Base-by-base conservation (phyloP, 1,284 basidiomycete species). In the Somion occarium region DNA sequence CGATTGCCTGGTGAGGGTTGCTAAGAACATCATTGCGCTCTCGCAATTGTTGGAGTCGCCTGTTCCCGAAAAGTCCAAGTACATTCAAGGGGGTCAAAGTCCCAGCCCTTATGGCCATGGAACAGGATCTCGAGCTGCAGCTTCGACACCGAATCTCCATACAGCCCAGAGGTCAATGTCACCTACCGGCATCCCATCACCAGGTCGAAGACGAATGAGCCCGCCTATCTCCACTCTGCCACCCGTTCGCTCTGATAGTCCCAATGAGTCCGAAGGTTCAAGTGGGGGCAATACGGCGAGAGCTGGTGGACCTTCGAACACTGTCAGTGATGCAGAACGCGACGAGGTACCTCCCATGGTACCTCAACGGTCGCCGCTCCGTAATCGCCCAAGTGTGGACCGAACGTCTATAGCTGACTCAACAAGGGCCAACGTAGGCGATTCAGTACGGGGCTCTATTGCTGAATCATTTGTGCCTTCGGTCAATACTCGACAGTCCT, bases 1-100 rank as follows among this genome's bases (percentile, higher is more conserved):
- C 34, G 83, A 86, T 57, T 74, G 76, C 20, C 71, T 88, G 30
- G 79, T 76, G 26, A 76, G 83, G 43, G 87, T 90, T 39, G 85
- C 87, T 27, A 72, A 70, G 51, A 83, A 83, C 23, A 76, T 92
- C 44, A 73, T 88, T 38, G 75, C 83, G 9, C 70, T 92, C 24
- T 75, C 85, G 48, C 74, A 78, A 59, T 74, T 80, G 52, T 79
- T 78, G 50, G 85, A 85, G 56, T 67, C 71, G 5, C 79, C 78
- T 25, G 53, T 64, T 7, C 58, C 70, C 38, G 72, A 73, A 34
- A 72, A 68, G 54, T 71, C 66, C 20, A 81, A 73, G 61, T 64
- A 69, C 55, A 63, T 80, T 34, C 66, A 69, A 38, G 77, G 37
- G 38, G 41, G 52, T 52, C 44, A 59, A 55, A 56, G 42, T 52